Evolutionary conservation across 2,329 filamentous ascomycete species (phyloP), one percentile per base, ranked within the genome.

Genomic region (Colletotrichum destructivum): DNA sequence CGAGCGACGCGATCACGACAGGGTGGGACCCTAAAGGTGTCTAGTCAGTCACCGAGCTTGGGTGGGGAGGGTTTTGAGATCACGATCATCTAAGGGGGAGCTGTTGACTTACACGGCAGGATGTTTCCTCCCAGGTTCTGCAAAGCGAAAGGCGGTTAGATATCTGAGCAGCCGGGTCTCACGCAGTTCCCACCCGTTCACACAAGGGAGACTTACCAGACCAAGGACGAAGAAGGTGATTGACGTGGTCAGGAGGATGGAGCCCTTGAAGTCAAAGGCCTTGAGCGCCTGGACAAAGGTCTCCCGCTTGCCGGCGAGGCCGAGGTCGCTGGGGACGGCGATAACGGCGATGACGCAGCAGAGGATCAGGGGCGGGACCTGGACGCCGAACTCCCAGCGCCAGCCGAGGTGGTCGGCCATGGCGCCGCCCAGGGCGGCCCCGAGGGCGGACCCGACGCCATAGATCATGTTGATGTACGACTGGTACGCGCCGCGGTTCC

Each of bases 351-450:
- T 77, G 11, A 78, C 74, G 55, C 88, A 79, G 72, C 84, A 87
- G 2, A 88, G 59, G 0, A 86, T 35, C 40, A 91, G 76, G 0
- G 84, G 82, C 3, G 88, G 86, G 4, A 91, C 82, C 79, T 92
- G 90, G 9, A 91, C 80, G 64, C 88, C 89, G 77, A 92, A 94
- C 67, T 92, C 91, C 90, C 91, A 93, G 52, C 93, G 84, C 92
- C 92, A 95, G 40, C 93, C 93, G 2, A 94, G 80, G 44, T 83
- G 85, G 76, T 94, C 92, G 31, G 91, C 91, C 77, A 95, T 88
- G 63, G 90, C 85, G 1, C 92, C 92, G 16, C 92, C 93, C 8
- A 93, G 84, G 0, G 92, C 92, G 1, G 92, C 92, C 3, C 93
- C 93, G 2, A 90, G 82, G 8, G 88, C 85, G 2, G 87, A 84